phyloP scores from a whole-genome alignment of 164 flowering plant species.

The Liriodendron chinense region DNA sequence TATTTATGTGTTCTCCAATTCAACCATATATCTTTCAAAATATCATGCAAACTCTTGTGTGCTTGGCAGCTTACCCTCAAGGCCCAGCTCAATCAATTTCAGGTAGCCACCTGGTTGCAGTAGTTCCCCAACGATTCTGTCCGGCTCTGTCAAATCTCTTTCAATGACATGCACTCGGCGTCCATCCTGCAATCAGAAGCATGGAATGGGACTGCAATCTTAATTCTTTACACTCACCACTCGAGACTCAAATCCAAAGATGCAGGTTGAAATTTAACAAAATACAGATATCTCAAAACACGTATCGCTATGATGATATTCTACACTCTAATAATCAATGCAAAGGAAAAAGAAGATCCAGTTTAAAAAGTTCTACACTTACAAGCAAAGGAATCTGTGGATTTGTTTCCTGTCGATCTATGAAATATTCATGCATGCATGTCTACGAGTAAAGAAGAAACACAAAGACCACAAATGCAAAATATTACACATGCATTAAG shows the following conservation, averaged over 20 bases:
- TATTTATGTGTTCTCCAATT: not conserved
- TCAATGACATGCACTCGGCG: conserved; percentile 84
- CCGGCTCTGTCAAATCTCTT: conserved; percentile 89
- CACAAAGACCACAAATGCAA: too few relatives aligned
- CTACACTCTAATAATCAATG: not conserved
- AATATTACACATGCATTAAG: too few relatives aligned
- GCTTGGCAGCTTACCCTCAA: conserved; percentile 51
- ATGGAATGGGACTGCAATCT: not conserved
- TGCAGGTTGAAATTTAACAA: not conserved
- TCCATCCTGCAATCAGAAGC: conserved; percentile 57
- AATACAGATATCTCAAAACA: not conserved
- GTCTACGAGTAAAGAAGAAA: too few relatives aligned
- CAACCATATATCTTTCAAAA: not conserved
- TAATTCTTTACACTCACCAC: not conserved
- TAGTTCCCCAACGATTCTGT: conserved; percentile 91
- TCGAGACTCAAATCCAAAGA: not conserved
- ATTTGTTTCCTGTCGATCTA: too few relatives aligned
- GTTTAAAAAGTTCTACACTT: not conserved
- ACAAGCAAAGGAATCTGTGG: too few relatives aligned
- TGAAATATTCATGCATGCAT: too few relatives aligned
- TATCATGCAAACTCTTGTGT: not conserved
- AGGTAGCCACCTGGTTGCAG: conserved; percentile 97
- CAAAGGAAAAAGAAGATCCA: not conserved
- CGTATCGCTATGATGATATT: not conserved
- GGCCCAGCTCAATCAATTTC: conserved; percentile 79